Conservation (phyloP, 495 filamentous ascomycete genomes). For the Tricharina praecox region DNA sequence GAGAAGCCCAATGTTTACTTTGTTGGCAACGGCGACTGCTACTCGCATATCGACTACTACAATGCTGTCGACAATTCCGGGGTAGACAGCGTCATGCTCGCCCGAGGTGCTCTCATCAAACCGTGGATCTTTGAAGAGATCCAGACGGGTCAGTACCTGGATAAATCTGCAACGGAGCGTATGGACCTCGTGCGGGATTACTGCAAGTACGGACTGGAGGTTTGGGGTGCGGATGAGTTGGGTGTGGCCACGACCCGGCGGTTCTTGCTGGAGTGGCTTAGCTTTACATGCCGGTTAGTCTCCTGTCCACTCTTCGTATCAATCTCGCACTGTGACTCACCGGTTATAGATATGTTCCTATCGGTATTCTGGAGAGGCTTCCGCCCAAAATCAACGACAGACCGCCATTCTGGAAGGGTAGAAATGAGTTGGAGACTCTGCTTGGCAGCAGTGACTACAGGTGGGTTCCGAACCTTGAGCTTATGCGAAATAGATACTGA, state of each 20-base stretch:
- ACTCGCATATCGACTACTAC: conserved; percentile 77
- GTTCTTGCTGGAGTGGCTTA: conserved; percentile 88
- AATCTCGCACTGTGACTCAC: too few relatives aligned
- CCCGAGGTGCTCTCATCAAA: conserved; percentile 80
- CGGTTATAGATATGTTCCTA: conserved; percentile 52
- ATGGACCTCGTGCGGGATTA: conserved; percentile 76
- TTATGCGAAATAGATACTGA: neutral
- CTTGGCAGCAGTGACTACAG: conserved; percentile 67
- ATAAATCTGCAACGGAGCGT: conserved; percentile 80
- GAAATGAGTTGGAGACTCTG: conserved; percentile 82
- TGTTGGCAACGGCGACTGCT: conserved; percentile 91
- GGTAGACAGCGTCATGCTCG: conserved; percentile 84
- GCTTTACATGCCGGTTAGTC: conserved; percentile 52
- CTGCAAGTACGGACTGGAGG: conserved; percentile 71
- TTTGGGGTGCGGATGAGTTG: conserved; percentile 88
- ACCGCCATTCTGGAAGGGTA: conserved; percentile 62
- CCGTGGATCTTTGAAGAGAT: conserved; percentile 98
- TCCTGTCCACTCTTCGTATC: too few relatives aligned
- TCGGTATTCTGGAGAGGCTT: conserved; percentile 72
- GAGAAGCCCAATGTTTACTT: conserved; percentile 54
- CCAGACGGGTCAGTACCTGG: conserved; percentile 72
- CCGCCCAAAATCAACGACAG: conserved; percentile 77
- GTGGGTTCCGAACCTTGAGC: neutral
- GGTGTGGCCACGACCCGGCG: conserved; percentile 74
- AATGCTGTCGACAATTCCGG: conserved; percentile 55